Evolutionary conservation across 257 asterid species (phyloP), one percentile per base, ranked within the genome.

Genomic region (Capsicum chinense): DNA sequence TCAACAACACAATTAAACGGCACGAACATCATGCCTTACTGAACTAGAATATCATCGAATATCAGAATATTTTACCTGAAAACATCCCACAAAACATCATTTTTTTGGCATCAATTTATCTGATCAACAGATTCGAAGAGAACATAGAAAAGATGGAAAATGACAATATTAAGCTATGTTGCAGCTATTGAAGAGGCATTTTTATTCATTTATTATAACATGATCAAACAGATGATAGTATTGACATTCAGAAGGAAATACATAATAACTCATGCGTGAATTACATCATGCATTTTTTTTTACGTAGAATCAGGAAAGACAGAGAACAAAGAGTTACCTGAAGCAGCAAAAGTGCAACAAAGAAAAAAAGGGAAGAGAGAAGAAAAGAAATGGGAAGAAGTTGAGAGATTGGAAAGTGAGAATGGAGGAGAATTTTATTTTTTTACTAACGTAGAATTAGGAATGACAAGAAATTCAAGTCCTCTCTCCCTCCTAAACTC

Each of bases 1-100:
- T 87, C 82, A 80, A 83, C 26, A 57, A 42, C 85, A 11, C 88
- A 90, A 92, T 87, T 86, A 89, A 85, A 91, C 85, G 83, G 84
- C 64, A 84, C 80, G 86, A 84, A 12, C 76, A 83, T 69, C 73
- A 80, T 83, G 86, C 89, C 74, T 82, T 70, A 84, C 79, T 17
- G 16, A 9, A 44, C 54, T 39, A 16, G 16, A 17, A 42, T 21
- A 67, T 33, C 4, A 39, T 39, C 4, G 44, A 39, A 39, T 2
- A 39, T 39, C 44, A 39, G 44, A 48, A 48, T 48, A 64, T 64
- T 64, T 33, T 21, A 78, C 81, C 64, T 78, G 50, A 76, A 76
- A 76, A 76, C 2, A 52, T 56, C 42, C 60, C 7, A 14, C 12
- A 76, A 7, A 21, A 14, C 16, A 74, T 0, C 0, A 3, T 14